Base-by-base conservation (phyloP, 441 rosid genomes). In the Jatropha podagrica region DNA sequence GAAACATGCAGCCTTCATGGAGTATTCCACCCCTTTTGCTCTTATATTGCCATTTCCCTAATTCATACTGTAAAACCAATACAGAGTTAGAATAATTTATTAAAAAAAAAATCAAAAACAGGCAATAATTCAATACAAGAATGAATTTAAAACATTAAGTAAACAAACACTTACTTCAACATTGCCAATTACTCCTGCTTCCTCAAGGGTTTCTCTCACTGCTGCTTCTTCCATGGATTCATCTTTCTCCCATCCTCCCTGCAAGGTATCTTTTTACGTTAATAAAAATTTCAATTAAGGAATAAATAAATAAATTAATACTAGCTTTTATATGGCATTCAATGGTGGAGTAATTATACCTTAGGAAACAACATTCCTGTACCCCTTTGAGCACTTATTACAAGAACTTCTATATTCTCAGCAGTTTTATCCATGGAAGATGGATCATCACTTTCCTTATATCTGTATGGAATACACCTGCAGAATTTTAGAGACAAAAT, bases 241-340 rank as follows among this genome's bases (percentile, higher is more conserved):
- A 80, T 91, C 89, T 32, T 41, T 66, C 75, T 91, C 94, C 97
- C 97, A 91, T 70, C 97, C 97, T 44, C 97, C 97, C 89, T 88
- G 60, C 32, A 69, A 18, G 37, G 9, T n/a, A 40, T n/a, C 15
- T 9, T 62, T 17, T 7, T 32, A 11, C 5, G 10, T 4, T 44
- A 44, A 44, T 44, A 6, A 6, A 6, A 15, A 15, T 4, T 52
- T 52, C 58, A 37, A 68, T 17, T 32, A 23, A 32, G 23, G 14
- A 17, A 48, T 54, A n/a, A 61, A 44, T 4, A 6, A 4, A 44
- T 44, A 44, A 6, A 44, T 7, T 7, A 6, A 5, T 1, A 44
- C 7, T 44, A 44, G 6, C 56, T 52, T 52, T 13, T 14, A 52
- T 7, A 52, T 52, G 56, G 56, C 4, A 12, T 52, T 52, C 6